Conservation (phyloP, 495 filamentous ascomycete species). For the Glarea lozoyensis region DNA sequence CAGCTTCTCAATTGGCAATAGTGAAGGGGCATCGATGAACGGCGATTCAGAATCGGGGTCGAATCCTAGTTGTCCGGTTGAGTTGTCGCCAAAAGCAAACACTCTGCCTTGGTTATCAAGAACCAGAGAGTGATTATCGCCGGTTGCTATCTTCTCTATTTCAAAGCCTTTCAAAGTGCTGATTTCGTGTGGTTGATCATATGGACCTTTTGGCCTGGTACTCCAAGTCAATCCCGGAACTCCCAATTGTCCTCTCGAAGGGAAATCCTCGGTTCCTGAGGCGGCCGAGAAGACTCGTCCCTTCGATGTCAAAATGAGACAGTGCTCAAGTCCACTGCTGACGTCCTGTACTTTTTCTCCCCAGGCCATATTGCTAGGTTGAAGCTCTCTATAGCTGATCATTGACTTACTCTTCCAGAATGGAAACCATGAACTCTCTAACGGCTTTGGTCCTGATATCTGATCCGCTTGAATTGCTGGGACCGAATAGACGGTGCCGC, state of each 20-base stretch:
- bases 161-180: slow-evolving; percentile 49
- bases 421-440: slow-evolving; percentile 64
- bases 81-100: slow-evolving; percentile 90
- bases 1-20: slow-evolving; percentile 56
- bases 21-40: slow-evolving; percentile 58
- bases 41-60: slow-evolving; percentile 46
- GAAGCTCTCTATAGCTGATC: slow-evolving; percentile 62
- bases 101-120: slow-evolving; percentile 64
- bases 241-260: slow-evolving; percentile 77
- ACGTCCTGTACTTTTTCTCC: slow-evolving; percentile 69
- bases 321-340: slow-evolving; percentile 72
- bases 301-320: slow-evolving; percentile 71
- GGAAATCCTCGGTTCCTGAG: slow-evolving; percentile 66
- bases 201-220: slow-evolving; percentile 67
- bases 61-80: slow-evolving; percentile 76
- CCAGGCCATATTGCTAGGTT: slow-evolving; percentile 56
- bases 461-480: slow-evolving; percentile 71
- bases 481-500: slow-evolving; percentile 79
- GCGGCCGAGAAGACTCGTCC: slow-evolving; percentile 84
- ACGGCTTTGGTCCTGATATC: slow-evolving; percentile 45
- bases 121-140: slow-evolving; percentile 79
- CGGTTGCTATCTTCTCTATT: slow-evolving; percentile 65
- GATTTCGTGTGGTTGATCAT: slow-evolving; percentile 72
- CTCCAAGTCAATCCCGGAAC: slow-evolving; percentile 72
- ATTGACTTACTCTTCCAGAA: slow-evolving; percentile 52